Evolutionary conservation across 2,329 filamentous ascomycete genomes (phyloP), one percentile per base, ranked within the genome.

Genomic region (Talaromyces albobiverticillius): DNA sequence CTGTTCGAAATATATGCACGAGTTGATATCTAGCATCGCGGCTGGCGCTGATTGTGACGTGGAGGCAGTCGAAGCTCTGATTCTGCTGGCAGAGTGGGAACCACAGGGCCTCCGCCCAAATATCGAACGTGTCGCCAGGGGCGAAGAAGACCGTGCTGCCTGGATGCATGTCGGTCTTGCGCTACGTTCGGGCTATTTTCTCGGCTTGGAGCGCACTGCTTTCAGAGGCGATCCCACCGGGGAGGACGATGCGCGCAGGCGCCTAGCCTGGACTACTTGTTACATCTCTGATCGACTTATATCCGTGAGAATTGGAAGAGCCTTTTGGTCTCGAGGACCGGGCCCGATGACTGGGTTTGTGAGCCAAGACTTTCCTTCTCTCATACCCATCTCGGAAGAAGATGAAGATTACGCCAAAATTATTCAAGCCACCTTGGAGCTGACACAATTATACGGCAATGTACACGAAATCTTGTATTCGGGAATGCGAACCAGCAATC

Each of bases 141-240:
- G 87, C 8, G 86, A 89, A 66, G 87, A 89, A 64, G 86, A 90
- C 61, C 80, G 87, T 42, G 85, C 87, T 26, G 85, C 86, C 0
- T 90, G 87, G 87, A 89, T 89, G 86, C 84, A 89, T 61, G 85
- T 89, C 5, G 87, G 87, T 1, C 79, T 86, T 18, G 87, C 87
- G 3, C 71, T 90, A 6, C 79, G 87, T 6, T 81, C 88, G 2
- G 86, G 82, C 0, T 89, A 89, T 64, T 87, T 87, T 48, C 80
- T 89, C 14, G 83, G 83, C 1, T 75, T 90, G 16, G 87, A 90
- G 64, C 79, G 84, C 56, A 88, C 86, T 18, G 84, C 84, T 0
- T 85, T 89, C 60, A 77, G 82, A 41, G 80, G 82, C 29, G 81
- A 84, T 34, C 76, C 80, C 41, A 79, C 81, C 10, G 78, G 78